These are phyloP conservation scores for Zangia roseola DNA, from an alignment of 768 basidiomycete genomes.

Conservation along the genomic window DNA sequence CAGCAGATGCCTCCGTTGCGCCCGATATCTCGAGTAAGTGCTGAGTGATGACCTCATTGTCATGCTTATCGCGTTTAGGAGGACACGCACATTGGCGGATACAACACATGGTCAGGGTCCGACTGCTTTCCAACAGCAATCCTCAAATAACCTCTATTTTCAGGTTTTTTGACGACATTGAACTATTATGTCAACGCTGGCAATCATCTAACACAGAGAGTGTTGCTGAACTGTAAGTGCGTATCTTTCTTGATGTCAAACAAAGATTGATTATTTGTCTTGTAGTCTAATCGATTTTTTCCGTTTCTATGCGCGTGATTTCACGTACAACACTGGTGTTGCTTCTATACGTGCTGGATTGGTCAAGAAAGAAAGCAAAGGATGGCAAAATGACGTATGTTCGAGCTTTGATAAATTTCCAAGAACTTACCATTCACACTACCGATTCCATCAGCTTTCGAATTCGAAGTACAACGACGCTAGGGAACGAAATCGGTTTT, in stretches of 20 bases:
- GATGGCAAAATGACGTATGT: slow-evolving; percentile 91
- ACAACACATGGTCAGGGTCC: slow-evolving; percentile 70
- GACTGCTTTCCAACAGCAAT: slow-evolving; percentile 2
- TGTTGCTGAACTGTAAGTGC: slow-evolving; percentile 85
- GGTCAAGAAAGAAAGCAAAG: slow-evolving; percentile 87
- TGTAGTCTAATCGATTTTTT: slow-evolving; percentile 94
- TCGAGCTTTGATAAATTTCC: background rate
- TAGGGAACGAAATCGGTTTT: slow-evolving; percentile 90
- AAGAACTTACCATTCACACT: slow-evolving; percentile 6
- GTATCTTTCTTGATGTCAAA: background rate
- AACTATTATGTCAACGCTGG: slow-evolving; percentile 88
- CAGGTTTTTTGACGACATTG: slow-evolving; percentile 98
- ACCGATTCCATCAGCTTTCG: slow-evolving; percentile 40
- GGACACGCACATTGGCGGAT: slow-evolving; percentile 75
- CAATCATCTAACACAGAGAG: slow-evolving; percentile 89
- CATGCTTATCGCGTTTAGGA: slow-evolving; percentile 45
- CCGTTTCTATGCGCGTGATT: slow-evolving; percentile 93
- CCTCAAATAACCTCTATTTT: slow-evolving; percentile 8
- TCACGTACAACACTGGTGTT: slow-evolving; percentile 87
- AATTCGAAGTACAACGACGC: slow-evolving; percentile 60
- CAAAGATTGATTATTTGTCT: slow-evolving; percentile 8
- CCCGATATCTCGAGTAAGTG: slow-evolving; percentile 71
- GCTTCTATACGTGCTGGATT: slow-evolving; percentile 88
- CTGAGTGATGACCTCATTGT: slow-evolving; percentile 7
- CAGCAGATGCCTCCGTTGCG: slow-evolving; percentile 92